These are phyloP conservation scores for Gyromitra esculenta DNA, from an alignment of 2,329 filamentous ascomycete species.

Conservation along the genomic window DNA sequence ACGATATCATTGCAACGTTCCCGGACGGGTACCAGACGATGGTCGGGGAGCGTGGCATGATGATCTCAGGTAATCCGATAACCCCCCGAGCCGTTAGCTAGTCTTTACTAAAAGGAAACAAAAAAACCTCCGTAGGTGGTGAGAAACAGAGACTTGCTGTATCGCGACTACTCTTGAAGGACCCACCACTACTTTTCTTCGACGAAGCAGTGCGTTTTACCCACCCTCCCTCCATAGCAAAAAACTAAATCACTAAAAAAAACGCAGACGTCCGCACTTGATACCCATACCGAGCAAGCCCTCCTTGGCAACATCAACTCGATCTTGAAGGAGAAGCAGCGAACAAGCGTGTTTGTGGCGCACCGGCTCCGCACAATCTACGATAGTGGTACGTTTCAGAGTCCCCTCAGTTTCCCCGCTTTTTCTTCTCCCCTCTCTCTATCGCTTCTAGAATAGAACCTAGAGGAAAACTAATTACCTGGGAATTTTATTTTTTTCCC, in stretches of 20 bases:
- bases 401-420: conserved; percentile 12
- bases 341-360: conserved; percentile 94
- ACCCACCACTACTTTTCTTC: conserved; percentile 90
- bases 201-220: conserved; percentile 75
- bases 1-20: conserved; percentile 81
- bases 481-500: conserved; percentile 41
- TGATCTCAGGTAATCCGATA: conserved; percentile 75
- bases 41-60: conserved; percentile 92
- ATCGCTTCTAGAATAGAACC: conserved; percentile 2
- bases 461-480: conserved; percentile 11
- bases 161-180: conserved; percentile 83
- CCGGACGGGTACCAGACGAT: conserved; percentile 90
- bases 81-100: conserved; percentile 19
- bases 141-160: conserved; percentile 93
- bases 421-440: conserved; percentile 16
- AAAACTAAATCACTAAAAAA: conserved; percentile 18
- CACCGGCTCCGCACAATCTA: conserved; percentile 93
- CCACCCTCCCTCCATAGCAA: background rate
- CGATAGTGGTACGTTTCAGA: conserved; percentile 68
- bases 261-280: conserved; percentile 78
- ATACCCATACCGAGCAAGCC: conserved; percentile 92
- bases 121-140: conserved; percentile 64
- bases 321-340: conserved; percentile 84
- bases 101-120: conserved; percentile 24
- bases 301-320: conserved; percentile 92